Evolutionary conservation across 2,329 filamentous ascomycete genomes (phyloP), one percentile per base, ranked within the genome.

Genomic region (Lasiodiplodia citricola): DNA sequence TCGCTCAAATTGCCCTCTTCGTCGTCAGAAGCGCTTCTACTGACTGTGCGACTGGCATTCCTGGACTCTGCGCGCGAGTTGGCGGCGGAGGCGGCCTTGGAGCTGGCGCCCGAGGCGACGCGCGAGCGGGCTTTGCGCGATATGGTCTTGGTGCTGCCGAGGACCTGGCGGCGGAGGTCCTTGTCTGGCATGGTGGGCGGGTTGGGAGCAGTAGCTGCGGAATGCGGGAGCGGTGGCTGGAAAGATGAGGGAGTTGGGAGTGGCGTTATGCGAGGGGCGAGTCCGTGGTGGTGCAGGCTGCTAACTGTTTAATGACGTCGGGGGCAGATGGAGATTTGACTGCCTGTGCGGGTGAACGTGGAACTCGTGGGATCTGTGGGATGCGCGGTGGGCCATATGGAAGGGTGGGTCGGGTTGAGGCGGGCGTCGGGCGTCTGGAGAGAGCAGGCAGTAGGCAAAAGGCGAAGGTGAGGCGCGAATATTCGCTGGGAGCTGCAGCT

Each of bases 71-170:
- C 82, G 21, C 88, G 87, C 55, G 88, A 90, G 68, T 83, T 84
- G 51, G 83, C 78, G 6, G 87, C 83, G 6, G 89, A 91, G 71
- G 82, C 84, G 35, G 83, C 82, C 54, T 88, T 88, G 18, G 89
- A 91, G 38, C 83, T 83, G 68, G 85, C 83, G 41, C 87, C 86
- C 18, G 87, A 88, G 54, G 82, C 83, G 68, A 85, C 83, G 69
- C 83, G 83, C 25, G 87, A 86, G 70, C 84, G 86, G 25, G 90
- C 89, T 79, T 92, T 93, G 74, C 85, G 86, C 57, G 91, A 93
- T 41, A 88, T 81, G 18, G 90, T 93, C 83, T 93, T 93, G 77
- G 87, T 87, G 81, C 88, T 89, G 80, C 91, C 89, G 69, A 92
- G 87, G 63, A 88, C 90, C 79, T 91, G 90, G 76, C 91, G 90